phyloP scores from a whole-genome alignment of 1,284 basidiomycete species.

The Rhodotorula mucilaginosa region DNA sequence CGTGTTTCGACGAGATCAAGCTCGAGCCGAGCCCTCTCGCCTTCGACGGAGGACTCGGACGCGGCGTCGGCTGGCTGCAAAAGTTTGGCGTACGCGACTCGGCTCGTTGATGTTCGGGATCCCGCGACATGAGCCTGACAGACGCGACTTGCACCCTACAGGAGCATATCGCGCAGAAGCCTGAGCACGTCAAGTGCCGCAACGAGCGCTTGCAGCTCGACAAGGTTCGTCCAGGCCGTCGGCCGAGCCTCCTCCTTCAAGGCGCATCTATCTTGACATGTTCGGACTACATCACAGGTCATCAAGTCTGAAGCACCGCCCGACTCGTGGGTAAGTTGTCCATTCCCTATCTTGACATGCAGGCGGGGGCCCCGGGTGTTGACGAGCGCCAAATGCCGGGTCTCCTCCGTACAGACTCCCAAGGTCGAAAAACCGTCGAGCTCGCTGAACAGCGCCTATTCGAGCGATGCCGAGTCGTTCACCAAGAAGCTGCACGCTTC shows the following conservation, averaged over 20 bases:
- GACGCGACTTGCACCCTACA: not conserved
- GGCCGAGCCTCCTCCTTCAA: too few relatives aligned
- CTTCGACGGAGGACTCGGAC: conserved; percentile 4
- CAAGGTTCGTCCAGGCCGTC: not conserved
- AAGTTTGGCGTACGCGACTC: not conserved
- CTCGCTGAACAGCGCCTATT: not conserved
- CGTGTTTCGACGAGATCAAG: conserved; percentile 16
- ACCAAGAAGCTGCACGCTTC: not conserved
- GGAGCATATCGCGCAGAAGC: conserved; percentile 11
- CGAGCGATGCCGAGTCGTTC: conserved; percentile 1
- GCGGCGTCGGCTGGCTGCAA: conserved; percentile 19
- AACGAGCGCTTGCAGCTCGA: conserved; percentile 9
- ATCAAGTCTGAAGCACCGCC: conserved; percentile 16
- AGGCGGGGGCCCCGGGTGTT: too few relatives aligned
- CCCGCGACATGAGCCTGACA: not conserved
- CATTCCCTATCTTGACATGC: too few relatives aligned
- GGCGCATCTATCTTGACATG: not conserved
- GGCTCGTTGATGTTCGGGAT: not conserved
- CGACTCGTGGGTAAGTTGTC: not conserved
- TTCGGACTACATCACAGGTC: not conserved
- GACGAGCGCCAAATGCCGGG: too few relatives aligned
- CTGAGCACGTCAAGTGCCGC: conserved; percentile 5
- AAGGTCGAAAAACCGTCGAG: conserved; percentile 1
- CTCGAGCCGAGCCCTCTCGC: conserved; percentile 5
- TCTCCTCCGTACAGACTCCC: not conserved